Conservation (phyloP, 1,139 yeast species). For the Hansenula lynferdii region DNA sequence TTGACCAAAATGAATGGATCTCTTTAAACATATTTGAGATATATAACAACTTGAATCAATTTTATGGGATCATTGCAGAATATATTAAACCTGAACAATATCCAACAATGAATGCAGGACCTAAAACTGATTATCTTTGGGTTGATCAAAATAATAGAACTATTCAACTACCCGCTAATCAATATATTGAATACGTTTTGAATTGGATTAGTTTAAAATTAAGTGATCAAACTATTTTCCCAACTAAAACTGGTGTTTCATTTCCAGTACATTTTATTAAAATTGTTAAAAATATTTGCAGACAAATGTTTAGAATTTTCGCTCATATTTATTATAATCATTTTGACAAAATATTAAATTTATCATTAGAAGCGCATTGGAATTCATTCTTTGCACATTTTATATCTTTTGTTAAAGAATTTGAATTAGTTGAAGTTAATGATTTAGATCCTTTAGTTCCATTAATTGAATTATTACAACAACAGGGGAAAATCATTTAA, state of each 20-base stretch:
- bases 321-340: slow-evolving; percentile 95
- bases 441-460: slow-evolving; percentile 79
- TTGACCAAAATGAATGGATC: slow-evolving; percentile 92
- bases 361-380: slow-evolving; percentile 96
- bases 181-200: slow-evolving; percentile 86
- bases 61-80: slow-evolving; percentile 84
- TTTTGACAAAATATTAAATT: slow-evolving; percentile 84
- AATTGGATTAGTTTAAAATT: slow-evolving; percentile 88
- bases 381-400: slow-evolving; percentile 97
- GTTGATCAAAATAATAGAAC: slow-evolving; percentile 74
- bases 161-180: slow-evolving; percentile 84
- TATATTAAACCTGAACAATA: slow-evolving; percentile 84
- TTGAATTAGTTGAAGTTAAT: slow-evolving; percentile 67
- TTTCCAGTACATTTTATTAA: slow-evolving; percentile 83
- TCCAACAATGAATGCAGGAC: slow-evolving; percentile 96
- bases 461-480: slow-evolving; percentile 73
- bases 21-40: slow-evolving; percentile 90
- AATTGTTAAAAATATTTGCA: slow-evolving; percentile 79
- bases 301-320: slow-evolving; percentile 95
- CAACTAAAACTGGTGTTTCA: slow-evolving; percentile 90
- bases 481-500: slow-evolving; percentile 70
- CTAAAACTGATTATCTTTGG: slow-evolving; percentile 89
- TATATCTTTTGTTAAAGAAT: slow-evolving; percentile 80
- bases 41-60: slow-evolving; percentile 79
- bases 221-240: slow-evolving; percentile 85